Conservation (phyloP, 225 moss, liverwort and hornwort species). For the Lunularia cruciata region DNA sequence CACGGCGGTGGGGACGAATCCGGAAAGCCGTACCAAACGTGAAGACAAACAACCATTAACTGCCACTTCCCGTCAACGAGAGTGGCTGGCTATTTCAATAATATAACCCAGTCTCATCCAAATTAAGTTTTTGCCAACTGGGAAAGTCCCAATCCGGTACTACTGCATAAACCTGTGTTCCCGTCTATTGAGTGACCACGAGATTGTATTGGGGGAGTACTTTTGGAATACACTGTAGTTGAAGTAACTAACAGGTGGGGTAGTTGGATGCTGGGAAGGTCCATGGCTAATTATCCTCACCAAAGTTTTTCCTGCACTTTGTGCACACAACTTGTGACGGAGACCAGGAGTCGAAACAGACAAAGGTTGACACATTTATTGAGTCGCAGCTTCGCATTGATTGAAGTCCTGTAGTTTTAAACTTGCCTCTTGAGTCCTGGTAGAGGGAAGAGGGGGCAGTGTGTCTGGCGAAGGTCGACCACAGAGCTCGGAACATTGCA, state of each 20-base stretch:
- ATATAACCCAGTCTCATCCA: not conserved
- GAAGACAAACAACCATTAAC: not conserved
- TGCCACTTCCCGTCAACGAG: not conserved
- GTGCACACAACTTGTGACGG: not conserved
- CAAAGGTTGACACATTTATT: slow-evolving; percentile 5
- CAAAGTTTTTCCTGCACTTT: not conserved
- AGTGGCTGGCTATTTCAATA: not conserved
- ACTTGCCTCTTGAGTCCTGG: slow-evolving; percentile 6
- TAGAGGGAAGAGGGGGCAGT: not conserved
- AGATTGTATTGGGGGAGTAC: no score
- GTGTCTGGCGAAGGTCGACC: not conserved
- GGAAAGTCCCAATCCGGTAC: no score
- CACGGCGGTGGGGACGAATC: no score
- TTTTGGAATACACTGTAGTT: not conserved
- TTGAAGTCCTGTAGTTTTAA: slow-evolving; percentile 3
- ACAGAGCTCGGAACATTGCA: not conserved
- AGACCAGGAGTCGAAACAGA: not conserved
- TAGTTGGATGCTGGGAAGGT: not conserved
- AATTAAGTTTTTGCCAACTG: not conserved
- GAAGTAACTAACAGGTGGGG: not conserved
- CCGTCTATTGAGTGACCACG: no score
- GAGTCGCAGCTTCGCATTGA: no score
- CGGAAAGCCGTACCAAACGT: no score
- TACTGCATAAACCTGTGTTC: not conserved
- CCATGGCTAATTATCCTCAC: not conserved